Evolutionary conservation across 2,329 filamentous ascomycete species (phyloP), one percentile per base, ranked within the genome.

Genomic region (Trichoderma koningiopsis): DNA sequence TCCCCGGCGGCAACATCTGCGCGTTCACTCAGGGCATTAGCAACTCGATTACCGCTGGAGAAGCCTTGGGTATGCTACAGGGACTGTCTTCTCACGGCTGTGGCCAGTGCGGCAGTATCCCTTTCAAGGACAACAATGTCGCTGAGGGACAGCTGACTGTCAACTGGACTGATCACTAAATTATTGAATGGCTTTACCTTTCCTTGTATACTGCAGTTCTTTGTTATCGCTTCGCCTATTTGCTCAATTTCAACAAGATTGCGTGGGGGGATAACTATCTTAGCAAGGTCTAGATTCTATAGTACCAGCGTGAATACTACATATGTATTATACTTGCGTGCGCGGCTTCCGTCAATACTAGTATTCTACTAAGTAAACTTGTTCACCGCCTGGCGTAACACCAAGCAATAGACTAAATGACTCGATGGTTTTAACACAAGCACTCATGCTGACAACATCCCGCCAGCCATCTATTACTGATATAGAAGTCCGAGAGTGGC

Each of bases 101-200:
- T 19, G 61, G 61, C 19, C 68, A 69, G 40, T 69, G 68, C 10
- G 68, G 59, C 5, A 69, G 68, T n/a, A 66, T 69, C 29, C 68
- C 68, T 14, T 69, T 69, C 49, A 58, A 65, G 68, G 49, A 69
- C n/a, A 69, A 69, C 52, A 69, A 69, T n/a, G 68, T 58, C 24
- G 49, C 61, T 24, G 49, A 69, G 5, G 68, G 68, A 33, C 7
- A 69, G 31, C n/a, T 69, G 52, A 69, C 68, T 1, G 60, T 69
- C 24, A 68, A 70, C 65, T 68, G 69, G 65, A 31, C 61, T 11
- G 29, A 35, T 8, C 24, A 47, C 58, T 62, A 62, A 35, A 16
- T 62, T 11, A 62, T 60, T 0, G 3, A 19, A 0, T 33, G 40
- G 19, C 19, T 19, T 40, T 40, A 19, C 6, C n/a, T 43, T n/a